Conservation (phyloP, 2,329 filamentous ascomycete species). For the Berkeleyomyces rouxiae region DNA sequence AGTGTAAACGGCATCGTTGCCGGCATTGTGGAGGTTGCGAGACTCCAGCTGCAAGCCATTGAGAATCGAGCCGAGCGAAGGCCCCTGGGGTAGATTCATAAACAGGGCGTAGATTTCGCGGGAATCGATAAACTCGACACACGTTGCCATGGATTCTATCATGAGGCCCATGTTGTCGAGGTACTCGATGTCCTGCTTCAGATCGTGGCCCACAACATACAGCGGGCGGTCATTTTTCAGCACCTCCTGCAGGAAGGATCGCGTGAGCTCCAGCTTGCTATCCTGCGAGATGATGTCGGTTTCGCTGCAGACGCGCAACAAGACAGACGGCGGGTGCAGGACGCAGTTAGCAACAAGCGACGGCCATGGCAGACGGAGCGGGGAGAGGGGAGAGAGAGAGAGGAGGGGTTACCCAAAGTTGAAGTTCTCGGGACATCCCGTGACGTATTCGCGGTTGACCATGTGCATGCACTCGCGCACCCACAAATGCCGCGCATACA, state of each 20-base stretch:
- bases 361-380: background rate
- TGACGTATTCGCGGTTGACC: constrained; percentile 50
- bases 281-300: constrained; percentile 24
- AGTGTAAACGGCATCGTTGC: constrained; percentile 74
- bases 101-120: constrained; percentile 50
- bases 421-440: constrained; percentile 57
- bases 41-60: constrained; percentile 43
- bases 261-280: constrained; percentile 29
- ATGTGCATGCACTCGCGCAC: constrained; percentile 51
- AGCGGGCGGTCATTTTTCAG: background rate
- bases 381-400: background rate
- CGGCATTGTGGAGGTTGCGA: constrained; percentile 64
- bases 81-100: constrained; percentile 33
- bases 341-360: background rate
- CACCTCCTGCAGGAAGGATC: background rate
- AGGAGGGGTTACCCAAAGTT: constrained; percentile 49
- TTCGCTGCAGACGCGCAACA: background rate
- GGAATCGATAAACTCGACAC: constrained; percentile 54
- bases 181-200: constrained; percentile 50
- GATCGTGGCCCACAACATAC: constrained; percentile 58
- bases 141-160: constrained; percentile 25
- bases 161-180: constrained; percentile 50
- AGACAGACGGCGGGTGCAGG: background rate
- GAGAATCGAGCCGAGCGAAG: constrained; percentile 45
- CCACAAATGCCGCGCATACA: constrained; percentile 59